phyloP scores from a whole-genome alignment of 2,329 filamentous ascomycete species.

The Zasmidium citrigriseum region DNA sequence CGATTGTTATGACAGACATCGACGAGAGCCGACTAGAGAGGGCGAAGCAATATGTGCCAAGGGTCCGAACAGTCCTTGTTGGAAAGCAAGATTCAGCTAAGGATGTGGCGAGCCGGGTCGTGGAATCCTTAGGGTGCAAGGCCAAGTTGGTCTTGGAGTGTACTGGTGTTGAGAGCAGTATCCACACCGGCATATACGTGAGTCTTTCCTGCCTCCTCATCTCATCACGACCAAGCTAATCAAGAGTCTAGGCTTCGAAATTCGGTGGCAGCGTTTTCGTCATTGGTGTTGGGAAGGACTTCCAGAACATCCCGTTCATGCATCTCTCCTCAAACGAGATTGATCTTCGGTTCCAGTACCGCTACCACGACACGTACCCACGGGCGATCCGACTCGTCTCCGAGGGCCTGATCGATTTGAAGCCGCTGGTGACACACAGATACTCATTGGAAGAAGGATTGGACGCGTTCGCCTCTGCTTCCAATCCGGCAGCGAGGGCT shows the following conservation, averaged over 20 bases:
- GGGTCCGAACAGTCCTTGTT: constrained; percentile 38
- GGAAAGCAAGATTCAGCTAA: constrained; percentile 39
- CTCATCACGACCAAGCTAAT: constrained; percentile 5
- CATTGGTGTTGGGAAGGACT: constrained; percentile 39
- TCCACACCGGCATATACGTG: constrained; percentile 36
- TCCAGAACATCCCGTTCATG: constrained; percentile 43
- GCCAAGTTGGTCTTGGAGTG: constrained; percentile 37
- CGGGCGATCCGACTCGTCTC: constrained; percentile 44
- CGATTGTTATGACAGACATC: constrained; percentile 48
- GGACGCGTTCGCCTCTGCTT: constrained; percentile 40
- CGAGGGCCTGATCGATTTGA: constrained; percentile 40
- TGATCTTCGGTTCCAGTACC: constrained; percentile 42
- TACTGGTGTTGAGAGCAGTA: constrained; percentile 36
- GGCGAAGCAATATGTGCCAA: constrained; percentile 38
- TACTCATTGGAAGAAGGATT: constrained; percentile 38
- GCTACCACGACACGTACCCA: constrained; percentile 43
- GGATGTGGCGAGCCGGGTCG: constrained; percentile 38
- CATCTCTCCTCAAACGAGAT: constrained; percentile 39
- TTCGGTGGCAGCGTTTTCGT: constrained; percentile 42
- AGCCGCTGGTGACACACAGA: constrained; percentile 42
- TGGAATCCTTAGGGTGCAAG: constrained; percentile 35
- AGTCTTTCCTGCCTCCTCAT: constrained; percentile 14
- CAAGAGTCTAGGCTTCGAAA: constrained; percentile 25
- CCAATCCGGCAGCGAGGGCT: constrained; percentile 36
- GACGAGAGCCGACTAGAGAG: constrained; percentile 42